phyloP scores from a whole-genome alignment of 306 rosid species.

The Heteromeles arbutifolia region DNA sequence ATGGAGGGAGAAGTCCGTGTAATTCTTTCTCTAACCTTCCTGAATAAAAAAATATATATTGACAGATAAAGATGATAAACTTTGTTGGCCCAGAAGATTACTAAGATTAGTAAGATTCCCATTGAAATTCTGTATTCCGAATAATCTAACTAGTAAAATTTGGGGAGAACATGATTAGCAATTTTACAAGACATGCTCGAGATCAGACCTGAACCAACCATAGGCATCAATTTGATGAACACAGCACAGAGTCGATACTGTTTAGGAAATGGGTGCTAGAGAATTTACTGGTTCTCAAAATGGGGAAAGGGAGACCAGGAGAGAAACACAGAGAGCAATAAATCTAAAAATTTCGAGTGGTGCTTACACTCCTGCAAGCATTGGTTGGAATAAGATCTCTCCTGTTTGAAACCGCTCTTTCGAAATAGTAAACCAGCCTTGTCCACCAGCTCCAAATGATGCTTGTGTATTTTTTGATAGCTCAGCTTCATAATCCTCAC shows the following conservation, averaged over 20 bases:
- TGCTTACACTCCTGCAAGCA: conserved; percentile 77
- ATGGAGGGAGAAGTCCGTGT: conserved; percentile 47
- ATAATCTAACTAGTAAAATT: neutral
- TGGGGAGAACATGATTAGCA: neutral
- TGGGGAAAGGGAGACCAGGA: neutral
- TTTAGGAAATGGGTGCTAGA: neutral
- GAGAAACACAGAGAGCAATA: neutral
- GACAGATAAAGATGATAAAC: no score
- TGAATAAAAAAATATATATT: no score
- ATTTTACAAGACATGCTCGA: neutral
- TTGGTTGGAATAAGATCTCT: conserved; percentile 80
- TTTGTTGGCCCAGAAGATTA: no score
- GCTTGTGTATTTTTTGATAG: conserved; percentile 53
- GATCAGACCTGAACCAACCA: conserved; percentile 48
- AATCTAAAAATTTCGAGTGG: neutral
- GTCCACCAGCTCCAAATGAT: conserved; percentile 56
- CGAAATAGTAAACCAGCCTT: conserved; percentile 73
- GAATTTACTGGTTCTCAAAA: neutral
- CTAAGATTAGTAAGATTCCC: no score
- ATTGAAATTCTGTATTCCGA: neutral
- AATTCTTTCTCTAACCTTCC: conserved; percentile 73
- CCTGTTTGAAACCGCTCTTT: conserved; percentile 89
- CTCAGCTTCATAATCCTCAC: conserved; percentile 85
- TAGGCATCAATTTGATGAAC: neutral
- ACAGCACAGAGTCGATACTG: no score